Evolutionary conservation across 2,329 filamentous ascomycete species (phyloP).

Genomic region (Colletotrichum destructivum): DNA sequence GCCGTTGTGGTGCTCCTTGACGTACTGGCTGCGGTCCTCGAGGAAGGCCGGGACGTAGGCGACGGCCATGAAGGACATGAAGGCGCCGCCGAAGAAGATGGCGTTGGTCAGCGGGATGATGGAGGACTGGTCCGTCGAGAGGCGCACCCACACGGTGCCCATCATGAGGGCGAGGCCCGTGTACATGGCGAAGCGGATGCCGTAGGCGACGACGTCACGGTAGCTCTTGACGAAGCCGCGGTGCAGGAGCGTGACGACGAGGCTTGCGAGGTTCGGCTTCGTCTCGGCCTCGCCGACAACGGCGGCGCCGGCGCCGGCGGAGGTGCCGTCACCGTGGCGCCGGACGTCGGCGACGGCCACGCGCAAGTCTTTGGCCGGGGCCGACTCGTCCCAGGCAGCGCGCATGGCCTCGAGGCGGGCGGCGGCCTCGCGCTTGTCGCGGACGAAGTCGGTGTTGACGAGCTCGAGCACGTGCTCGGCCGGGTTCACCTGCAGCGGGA

Average conservation of each 20-base stretch:
- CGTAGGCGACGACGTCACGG: constrained; percentile 87
- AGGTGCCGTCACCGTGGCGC: constrained; percentile 44
- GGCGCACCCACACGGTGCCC: constrained; percentile 88
- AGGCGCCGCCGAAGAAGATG: constrained; percentile 82
- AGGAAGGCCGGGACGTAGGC: constrained; percentile 89
- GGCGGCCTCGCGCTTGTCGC: constrained; percentile 62
- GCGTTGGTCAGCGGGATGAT: constrained; percentile 89
- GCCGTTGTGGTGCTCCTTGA: constrained; percentile 86
- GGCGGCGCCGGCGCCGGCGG: constrained; percentile 47
- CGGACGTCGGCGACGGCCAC: constrained; percentile 35
- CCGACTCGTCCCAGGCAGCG: constrained; percentile 68
- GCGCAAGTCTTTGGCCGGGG: constrained; percentile 40
- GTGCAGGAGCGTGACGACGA: constrained; percentile 79
- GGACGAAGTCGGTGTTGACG: constrained; percentile 82
- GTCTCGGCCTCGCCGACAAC: constrained; percentile 49
- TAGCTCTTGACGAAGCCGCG: constrained; percentile 88
- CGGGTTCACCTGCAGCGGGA: constrained; percentile 82
- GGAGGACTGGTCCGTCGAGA: constrained; percentile 77
- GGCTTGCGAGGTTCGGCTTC: constrained; percentile 61
- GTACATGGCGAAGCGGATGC: constrained; percentile 88
- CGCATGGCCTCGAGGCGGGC: constrained; percentile 68
- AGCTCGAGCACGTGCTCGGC: constrained; percentile 86
- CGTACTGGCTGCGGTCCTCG: constrained; percentile 80
- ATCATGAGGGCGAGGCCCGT: constrained; percentile 82
- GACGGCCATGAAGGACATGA: constrained; percentile 87